Conservation (phyloP, 116 monocot species). For the Thalassia testudinum region DNA sequence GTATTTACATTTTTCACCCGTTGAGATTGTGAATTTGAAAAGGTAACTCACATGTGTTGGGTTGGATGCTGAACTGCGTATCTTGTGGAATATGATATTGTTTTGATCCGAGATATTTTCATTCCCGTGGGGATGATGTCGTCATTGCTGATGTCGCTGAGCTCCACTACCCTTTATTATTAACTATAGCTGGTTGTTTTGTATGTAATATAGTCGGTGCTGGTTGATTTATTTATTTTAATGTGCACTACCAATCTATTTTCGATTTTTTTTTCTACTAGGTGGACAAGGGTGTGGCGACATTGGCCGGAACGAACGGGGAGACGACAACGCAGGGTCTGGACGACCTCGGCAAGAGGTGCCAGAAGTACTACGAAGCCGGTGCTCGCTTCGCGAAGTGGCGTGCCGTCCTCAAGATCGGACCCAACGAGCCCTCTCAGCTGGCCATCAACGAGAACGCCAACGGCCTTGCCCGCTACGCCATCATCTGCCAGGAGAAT, state of each 20-base stretch:
- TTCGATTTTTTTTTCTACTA: too few relatives aligned
- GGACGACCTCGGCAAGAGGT: constrained; percentile 18
- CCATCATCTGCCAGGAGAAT: constrained; percentile 32
- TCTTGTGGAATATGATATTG: too few relatives aligned
- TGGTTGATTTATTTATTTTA: too few relatives aligned
- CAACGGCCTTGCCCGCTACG: constrained; percentile 21
- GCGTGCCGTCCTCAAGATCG: constrained; percentile 29
- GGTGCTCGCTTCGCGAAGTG: constrained; percentile 31
- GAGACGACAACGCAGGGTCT: constrained; percentile 33
- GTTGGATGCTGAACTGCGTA: too few relatives aligned
- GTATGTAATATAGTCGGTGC: too few relatives aligned
- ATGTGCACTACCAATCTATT: too few relatives aligned
- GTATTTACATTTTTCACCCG: too few relatives aligned
- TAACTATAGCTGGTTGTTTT: too few relatives aligned
- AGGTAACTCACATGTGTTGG: too few relatives aligned
- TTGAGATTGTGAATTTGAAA: too few relatives aligned
- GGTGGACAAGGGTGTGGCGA: constrained; percentile 28
- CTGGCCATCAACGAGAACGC: constrained; percentile 17
- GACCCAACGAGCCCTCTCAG: constrained; percentile 19
- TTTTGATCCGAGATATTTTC: too few relatives aligned
- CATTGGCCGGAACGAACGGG: constrained; percentile 22
- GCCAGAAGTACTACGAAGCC: constrained; percentile 23
- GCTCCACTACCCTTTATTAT: background rate
- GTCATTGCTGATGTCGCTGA: too few relatives aligned
- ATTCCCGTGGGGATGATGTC: background rate